Evolutionary conservation across 169 alveolate genomes (phyloP).

Genomic region (Eimeria falciformis): DNA sequence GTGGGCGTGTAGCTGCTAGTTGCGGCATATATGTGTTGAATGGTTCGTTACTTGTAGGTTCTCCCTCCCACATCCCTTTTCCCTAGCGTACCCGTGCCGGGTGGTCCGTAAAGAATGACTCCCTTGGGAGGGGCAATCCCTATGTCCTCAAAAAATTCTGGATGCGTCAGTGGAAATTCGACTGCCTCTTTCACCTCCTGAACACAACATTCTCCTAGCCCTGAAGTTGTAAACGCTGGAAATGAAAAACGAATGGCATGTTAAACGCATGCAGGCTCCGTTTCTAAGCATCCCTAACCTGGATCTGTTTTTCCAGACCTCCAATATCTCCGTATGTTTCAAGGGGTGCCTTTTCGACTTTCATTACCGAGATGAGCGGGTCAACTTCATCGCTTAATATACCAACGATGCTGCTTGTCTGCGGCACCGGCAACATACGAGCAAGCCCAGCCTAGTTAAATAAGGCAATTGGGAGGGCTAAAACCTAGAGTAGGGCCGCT

Average conservation of each 20-base stretch:
- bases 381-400: conserved; percentile 98
- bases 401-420: conserved; percentile 97
- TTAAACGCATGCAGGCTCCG: not conserved
- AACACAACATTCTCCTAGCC: no score
- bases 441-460: no score
- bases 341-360: conserved; percentile 99
- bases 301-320: conserved; percentile 98
- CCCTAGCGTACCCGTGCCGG: conserved; percentile 93
- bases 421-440: no score
- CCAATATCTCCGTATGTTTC: conserved; percentile 99
- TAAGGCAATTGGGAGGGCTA: no score
- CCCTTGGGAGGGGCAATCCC: conserved; percentile 99
- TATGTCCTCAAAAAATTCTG: conserved; percentile 98
- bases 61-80: no score
- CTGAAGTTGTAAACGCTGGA: no score
- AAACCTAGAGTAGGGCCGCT: no score
- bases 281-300: conserved; percentile 78
- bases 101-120: conserved; percentile 91
- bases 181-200: conserved; percentile 99
- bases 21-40: no score
- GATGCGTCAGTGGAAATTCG: conserved; percentile 99
- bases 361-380: conserved; percentile 97
- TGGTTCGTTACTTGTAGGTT: not conserved
- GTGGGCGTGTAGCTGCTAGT: no score
- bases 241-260: no score